phyloP scores from a whole-genome alignment of 805 yeast genomes.

The Yamadazyma sp. region DNA sequence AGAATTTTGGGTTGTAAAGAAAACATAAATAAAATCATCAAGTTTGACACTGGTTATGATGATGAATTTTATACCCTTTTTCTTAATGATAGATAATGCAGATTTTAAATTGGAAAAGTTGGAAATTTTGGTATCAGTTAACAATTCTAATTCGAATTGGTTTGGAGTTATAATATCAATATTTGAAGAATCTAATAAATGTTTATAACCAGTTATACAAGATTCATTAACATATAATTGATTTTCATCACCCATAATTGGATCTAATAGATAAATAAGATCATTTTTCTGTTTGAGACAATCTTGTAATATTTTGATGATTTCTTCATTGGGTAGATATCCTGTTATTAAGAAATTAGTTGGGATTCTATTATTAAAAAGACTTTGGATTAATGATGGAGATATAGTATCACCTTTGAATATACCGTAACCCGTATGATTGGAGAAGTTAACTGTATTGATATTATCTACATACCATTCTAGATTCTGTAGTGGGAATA shows the following conservation, averaged over 20 bases:
- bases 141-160: constrained; percentile 80
- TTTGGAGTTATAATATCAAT: constrained; percentile 86
- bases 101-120: constrained; percentile 33
- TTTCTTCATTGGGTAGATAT: constrained; percentile 57
- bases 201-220: constrained; percentile 33
- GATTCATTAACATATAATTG: constrained; percentile 57
- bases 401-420: constrained; percentile 56
- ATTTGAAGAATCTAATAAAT: constrained; percentile 50
- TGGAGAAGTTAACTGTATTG: constrained; percentile 84
- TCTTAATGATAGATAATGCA: constrained; percentile 53
- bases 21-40: constrained; percentile 24
- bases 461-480: constrained; percentile 94
- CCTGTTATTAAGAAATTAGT: constrained; percentile 53
- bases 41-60: constrained; percentile 53
- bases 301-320: constrained; percentile 27
- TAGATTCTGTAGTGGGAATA: constrained; percentile 79
- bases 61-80: constrained; percentile 53
- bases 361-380: constrained; percentile 42
- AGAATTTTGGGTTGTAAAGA: constrained; percentile 14
- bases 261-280: constrained; percentile 60
- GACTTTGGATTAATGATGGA: constrained; percentile 30
- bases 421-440: constrained; percentile 85
- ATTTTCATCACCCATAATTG: constrained; percentile 82
- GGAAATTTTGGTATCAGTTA: constrained; percentile 51
- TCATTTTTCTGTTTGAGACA: neutral